Evolutionary conservation across 352 stramenopile genomes (phyloP).

Genomic region (Lagenidium sp.): DNA sequence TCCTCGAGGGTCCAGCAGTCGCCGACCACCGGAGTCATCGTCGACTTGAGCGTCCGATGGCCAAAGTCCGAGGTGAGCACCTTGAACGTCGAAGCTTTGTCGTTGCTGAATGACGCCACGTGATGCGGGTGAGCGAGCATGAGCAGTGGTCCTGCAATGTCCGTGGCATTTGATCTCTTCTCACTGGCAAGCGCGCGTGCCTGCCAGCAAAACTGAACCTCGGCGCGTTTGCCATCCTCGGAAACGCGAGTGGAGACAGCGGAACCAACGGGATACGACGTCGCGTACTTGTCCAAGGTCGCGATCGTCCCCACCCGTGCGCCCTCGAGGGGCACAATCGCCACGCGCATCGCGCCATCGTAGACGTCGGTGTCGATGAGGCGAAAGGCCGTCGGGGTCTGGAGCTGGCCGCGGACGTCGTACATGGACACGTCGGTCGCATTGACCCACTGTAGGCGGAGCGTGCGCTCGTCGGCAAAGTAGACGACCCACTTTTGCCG

Average conservation of each 20-base stretch:
- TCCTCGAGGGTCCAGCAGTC: slow-evolving; percentile 56
- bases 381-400: slow-evolving; percentile 59
- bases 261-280: slow-evolving; percentile 40
- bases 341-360: slow-evolving; percentile 40
- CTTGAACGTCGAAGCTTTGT: slow-evolving; percentile 19
- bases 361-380: slow-evolving; percentile 62
- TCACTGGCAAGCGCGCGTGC: no score
- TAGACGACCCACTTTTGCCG: slow-evolving; percentile 68
- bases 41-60: slow-evolving; percentile 71
- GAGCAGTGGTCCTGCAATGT: slow-evolving; percentile 21
- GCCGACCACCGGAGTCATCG: slow-evolving; percentile 65
- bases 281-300: slow-evolving; percentile 37
- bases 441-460: slow-evolving; percentile 52
- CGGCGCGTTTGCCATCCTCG: no score
- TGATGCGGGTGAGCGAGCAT: slow-evolving; percentile 79
- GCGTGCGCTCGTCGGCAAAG: slow-evolving; percentile 52
- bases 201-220: no score
- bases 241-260: no score
- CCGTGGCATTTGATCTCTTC: not conserved
- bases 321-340: slow-evolving; percentile 36
- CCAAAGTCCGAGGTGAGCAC: slow-evolving; percentile 31
- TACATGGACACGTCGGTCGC: slow-evolving; percentile 62
- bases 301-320: slow-evolving; percentile 7
- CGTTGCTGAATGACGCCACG: slow-evolving; percentile 26
- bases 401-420: slow-evolving; percentile 56